Base-by-base conservation (phyloP, 805 yeast genomes). In the Candida dajiaensis region DNA sequence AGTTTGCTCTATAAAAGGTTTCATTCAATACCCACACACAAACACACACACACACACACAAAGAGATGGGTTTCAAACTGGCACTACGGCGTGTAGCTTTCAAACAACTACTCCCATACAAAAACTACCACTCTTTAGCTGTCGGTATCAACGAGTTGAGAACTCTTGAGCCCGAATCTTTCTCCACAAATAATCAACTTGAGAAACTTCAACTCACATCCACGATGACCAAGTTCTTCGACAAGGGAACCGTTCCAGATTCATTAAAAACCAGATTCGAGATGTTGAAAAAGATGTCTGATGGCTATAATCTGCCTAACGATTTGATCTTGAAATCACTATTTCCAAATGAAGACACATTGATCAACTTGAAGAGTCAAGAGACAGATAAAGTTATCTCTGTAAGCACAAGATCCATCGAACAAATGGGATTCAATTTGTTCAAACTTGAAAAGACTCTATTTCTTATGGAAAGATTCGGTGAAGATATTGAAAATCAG, bases 391-490 rank as follows among this genome's bases (percentile, higher is more conserved):
- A 19, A 18, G 31, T 22, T 1, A 19, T 36, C 5, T 38, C 41
- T 7, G 19, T 43, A 2, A 42, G 38, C 28, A n/a, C 28, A 4
- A 39, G 38, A 6, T 42, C 52, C 3, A 42, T 55, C 11, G 45
- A 44, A 13, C n/a, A 33, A 11, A 15, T 49, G 1, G 57, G 59
- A 4, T 15, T 36, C 4, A 18, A 26, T n/a, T 36, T 48, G 13
- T 52, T 48, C 16, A 35, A 28, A 4, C 29, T 57, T 5, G 49
- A 54, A 25, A 46, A 22, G n/a, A 33, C 50, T 1, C 20, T 50
- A n/a, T 47, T 45, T 15, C 15, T 53, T 2, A 15, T 54, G 18
- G 38, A 46, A 8, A 41, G 43, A 42, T 42, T 29, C 7, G 16
- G 42, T 42, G 15, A 45, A 35, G 21, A 41, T 38, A 13, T 44